Evolutionary conservation across 208 protist species (phyloP).

Genomic region (Kentomonas sorsogonicus): DNA sequence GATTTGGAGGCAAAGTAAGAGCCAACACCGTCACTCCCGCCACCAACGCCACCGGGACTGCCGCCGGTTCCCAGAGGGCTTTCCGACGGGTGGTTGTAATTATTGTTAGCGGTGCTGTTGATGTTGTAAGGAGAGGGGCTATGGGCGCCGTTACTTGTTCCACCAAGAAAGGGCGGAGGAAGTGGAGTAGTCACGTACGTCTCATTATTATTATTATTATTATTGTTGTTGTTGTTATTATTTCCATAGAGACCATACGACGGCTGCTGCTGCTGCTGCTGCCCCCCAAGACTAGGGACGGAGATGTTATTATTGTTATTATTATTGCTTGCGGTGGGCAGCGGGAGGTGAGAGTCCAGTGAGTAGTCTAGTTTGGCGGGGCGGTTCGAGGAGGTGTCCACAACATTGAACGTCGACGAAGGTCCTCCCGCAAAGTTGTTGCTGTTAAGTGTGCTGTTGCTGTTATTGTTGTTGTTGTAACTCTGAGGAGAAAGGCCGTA

Average conservation of each 20-base stretch:
- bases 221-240: background rate
- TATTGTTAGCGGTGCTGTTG: too few relatives aligned
- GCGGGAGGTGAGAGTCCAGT: too few relatives aligned
- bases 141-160: background rate
- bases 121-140: background rate
- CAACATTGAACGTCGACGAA: too few relatives aligned
- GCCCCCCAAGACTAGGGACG: background rate
- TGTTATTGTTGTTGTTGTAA: constrained; percentile 6
- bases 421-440: too few relatives aligned
- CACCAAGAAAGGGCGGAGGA: background rate
- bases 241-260: background rate
- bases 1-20: constrained; percentile 7
- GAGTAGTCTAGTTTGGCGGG: too few relatives aligned
- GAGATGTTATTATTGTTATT: constrained; percentile 3
- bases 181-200: background rate
- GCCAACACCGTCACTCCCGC: too few relatives aligned
- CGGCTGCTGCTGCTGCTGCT: background rate
- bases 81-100: background rate
- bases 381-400: too few relatives aligned
- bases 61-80: background rate
- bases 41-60: too few relatives aligned
- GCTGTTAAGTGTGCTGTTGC: background rate
- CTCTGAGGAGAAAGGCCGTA: background rate
- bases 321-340: background rate
- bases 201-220: background rate